These are phyloP conservation scores for Emiliania huxleyi DNA, from an alignment of 78 protist genomes.

Conservation along the genomic window DNA sequence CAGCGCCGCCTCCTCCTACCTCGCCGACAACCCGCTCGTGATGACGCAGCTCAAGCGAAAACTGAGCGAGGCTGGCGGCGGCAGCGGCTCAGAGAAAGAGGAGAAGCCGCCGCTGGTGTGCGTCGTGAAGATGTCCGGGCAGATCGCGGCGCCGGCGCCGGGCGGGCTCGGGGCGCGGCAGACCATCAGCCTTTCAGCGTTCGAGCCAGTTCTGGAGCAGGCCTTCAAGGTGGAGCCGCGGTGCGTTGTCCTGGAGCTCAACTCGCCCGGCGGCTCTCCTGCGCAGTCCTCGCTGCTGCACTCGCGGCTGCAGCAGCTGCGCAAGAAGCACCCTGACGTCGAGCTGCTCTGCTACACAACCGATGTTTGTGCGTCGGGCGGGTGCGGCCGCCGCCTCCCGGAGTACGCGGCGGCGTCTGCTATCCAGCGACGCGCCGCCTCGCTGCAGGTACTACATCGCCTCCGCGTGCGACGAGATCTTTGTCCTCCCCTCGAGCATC, in stretches of 20 bases:
- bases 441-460: conserved; percentile 7
- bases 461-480: not conserved
- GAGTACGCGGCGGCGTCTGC: too few species aligned
- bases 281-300: not conserved
- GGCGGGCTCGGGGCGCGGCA: not conserved
- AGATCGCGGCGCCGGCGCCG: not conserved
- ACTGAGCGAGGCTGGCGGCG: not conserved
- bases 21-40: not conserved
- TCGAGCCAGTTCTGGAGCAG: not conserved
- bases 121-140: not conserved
- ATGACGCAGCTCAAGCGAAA: too few species aligned
- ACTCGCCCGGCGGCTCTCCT: not conserved
- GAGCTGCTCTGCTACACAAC: not conserved
- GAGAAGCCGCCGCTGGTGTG: too few species aligned
- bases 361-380: not conserved
- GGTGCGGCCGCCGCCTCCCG: too few species aligned
- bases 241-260: not conserved
- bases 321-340: not conserved
- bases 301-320: not conserved
- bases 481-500: not conserved
- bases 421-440: too few species aligned
- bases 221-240: not conserved
- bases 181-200: not conserved
- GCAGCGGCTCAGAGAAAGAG: not conserved
- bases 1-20: not conserved